phyloP scores from a whole-genome alignment of 768 basidiomycete genomes.

The Rhizopogon vinicolor region DNA sequence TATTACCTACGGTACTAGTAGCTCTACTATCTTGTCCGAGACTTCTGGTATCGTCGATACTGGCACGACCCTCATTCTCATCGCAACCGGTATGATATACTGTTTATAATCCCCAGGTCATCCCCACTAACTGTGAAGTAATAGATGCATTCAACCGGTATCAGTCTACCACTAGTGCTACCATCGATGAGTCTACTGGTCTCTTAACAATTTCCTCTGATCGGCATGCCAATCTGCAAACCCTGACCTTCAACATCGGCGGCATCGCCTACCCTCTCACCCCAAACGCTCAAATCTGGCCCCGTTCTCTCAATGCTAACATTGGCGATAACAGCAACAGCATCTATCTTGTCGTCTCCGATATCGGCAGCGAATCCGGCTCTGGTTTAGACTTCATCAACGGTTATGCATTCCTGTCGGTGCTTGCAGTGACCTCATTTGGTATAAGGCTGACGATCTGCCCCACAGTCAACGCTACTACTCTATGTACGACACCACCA shows the following conservation, averaged over 20 bases:
- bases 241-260: slow-evolving; percentile 23
- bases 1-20: slow-evolving; percentile 19
- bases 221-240: slow-evolving; percentile 21
- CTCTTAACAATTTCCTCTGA: slow-evolving; percentile 21
- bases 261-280: slow-evolving; percentile 12
- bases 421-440: slow-evolving; percentile 8
- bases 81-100: slow-evolving; percentile 15
- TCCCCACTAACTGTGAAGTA: background rate
- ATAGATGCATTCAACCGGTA: slow-evolving; percentile 20
- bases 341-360: slow-evolving; percentile 27
- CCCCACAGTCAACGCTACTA: slow-evolving; percentile 36
- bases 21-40: slow-evolving; percentile 11
- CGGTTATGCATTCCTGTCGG: slow-evolving; percentile 18
- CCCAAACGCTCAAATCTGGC: slow-evolving; percentile 30
- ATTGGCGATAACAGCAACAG: slow-evolving; percentile 20
- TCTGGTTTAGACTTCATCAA: slow-evolving; percentile 19
- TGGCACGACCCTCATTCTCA: slow-evolving; percentile 23
- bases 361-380: slow-evolving; percentile 12
- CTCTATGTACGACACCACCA: slow-evolving; percentile 35
- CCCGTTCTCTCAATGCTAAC: slow-evolving; percentile 23
- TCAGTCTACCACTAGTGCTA: slow-evolving; percentile 20
- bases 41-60: slow-evolving; percentile 31
- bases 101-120: no score
- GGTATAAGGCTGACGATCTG: background rate
- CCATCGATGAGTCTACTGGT: slow-evolving; percentile 22